Conservation (phyloP, 2,329 filamentous ascomycete genomes). For the Diaporthe destruens region DNA sequence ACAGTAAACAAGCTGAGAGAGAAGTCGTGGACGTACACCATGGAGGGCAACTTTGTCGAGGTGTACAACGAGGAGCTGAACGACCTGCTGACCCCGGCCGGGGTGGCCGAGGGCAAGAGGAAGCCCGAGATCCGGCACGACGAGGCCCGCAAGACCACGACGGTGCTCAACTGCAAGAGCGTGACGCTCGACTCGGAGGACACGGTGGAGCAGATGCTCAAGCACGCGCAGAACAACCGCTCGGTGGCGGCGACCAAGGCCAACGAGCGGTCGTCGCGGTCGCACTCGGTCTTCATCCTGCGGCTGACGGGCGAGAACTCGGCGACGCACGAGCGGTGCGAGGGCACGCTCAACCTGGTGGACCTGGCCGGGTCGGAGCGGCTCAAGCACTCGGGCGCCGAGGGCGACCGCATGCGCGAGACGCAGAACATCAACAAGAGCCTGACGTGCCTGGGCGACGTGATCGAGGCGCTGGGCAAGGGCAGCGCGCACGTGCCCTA, state of each 20-base stretch:
- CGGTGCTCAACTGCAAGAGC: constrained; percentile 82
- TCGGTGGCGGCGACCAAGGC: constrained; percentile 97
- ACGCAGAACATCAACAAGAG: constrained; percentile 98
- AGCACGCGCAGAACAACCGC: constrained; percentile 85
- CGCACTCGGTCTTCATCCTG: constrained; percentile 96
- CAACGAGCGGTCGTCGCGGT: constrained; percentile 93
- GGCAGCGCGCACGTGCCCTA: constrained; percentile 91
- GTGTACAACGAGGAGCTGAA: constrained; percentile 99
- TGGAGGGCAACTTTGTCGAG: constrained; percentile 96
- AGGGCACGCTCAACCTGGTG: constrained; percentile 94
- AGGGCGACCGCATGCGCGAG: constrained; percentile 89
- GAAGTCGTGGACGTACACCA: constrained; percentile 93
- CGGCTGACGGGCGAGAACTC: constrained; percentile 79
- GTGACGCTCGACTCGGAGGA: constrained; percentile 83
- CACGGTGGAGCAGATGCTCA: constrained; percentile 83
- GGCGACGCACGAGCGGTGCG: constrained; percentile 84
- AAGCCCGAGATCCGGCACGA: constrained; percentile 94
- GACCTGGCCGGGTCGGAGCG: constrained; percentile 95
- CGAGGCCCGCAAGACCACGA: constrained; percentile 82
- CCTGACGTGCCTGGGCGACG: constrained; percentile 90
- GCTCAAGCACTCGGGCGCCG: constrained; percentile 86
- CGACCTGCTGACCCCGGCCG: constrained; percentile 77
- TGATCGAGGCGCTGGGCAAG: constrained; percentile 91
- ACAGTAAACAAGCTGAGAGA: constrained; percentile 86
- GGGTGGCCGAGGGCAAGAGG: constrained; percentile 79